Conservation (phyloP, 257 asterid species). For the Nicotiana otophora region DNA sequence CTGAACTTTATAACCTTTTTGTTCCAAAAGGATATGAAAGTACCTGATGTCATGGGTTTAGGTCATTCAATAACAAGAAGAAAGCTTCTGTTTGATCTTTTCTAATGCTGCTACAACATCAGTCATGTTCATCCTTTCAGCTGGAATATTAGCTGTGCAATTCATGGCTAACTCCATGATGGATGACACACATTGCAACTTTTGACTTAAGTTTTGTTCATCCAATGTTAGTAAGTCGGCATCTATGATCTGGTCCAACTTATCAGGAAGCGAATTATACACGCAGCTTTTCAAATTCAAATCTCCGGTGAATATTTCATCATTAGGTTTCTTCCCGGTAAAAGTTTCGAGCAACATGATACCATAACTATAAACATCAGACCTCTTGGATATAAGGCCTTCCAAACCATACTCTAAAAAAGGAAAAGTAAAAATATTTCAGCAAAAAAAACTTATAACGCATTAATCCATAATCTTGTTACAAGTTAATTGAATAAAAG, state of each 20-base stretch:
- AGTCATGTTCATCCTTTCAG: slow-evolving; percentile 15
- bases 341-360: slow-evolving; percentile 32
- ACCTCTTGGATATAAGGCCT: slow-evolving; percentile 22
- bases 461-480: not conserved
- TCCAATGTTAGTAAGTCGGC: not conserved
- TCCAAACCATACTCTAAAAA: slow-evolving; percentile 27
- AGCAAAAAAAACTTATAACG: not conserved
- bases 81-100: slow-evolving; percentile 11
- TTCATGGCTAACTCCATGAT: slow-evolving; percentile 14
- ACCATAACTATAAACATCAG: slow-evolving; percentile 29
- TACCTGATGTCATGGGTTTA: not conserved
- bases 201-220: not conserved
- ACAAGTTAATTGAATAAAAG: not conserved
- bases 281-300: slow-evolving; percentile 16
- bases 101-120: slow-evolving; percentile 7
- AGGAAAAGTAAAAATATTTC: not conserved
- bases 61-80: not conserved
- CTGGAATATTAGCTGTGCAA: slow-evolving; percentile 11
- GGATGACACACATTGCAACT: slow-evolving; percentile 5
- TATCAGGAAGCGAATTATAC: slow-evolving; percentile 1
- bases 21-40: not conserved
- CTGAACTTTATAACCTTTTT: not conserved
- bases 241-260: slow-evolving; percentile 11
- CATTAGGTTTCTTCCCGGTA: slow-evolving; percentile 16
- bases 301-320: slow-evolving; percentile 12